phyloP scores from a whole-genome alignment of 2,329 filamentous ascomycete genomes.

The Elsinoe australis region DNA sequence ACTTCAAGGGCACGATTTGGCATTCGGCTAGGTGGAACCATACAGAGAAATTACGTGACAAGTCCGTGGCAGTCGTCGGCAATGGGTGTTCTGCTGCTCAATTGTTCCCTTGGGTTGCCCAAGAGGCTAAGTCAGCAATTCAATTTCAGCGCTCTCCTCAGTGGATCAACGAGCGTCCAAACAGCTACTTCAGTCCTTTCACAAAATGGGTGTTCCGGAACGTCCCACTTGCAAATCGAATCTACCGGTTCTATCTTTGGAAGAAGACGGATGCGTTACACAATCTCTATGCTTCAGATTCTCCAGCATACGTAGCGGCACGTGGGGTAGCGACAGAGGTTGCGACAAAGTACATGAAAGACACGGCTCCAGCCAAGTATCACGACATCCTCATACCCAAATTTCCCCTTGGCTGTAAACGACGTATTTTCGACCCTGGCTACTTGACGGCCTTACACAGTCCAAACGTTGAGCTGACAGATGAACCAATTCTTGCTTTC shows the following conservation, averaged over 20 bases:
- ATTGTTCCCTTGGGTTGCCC: slow-evolving; percentile 35
- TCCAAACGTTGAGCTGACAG: slow-evolving; percentile 23
- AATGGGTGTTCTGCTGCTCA: slow-evolving; percentile 42
- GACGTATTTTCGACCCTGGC: slow-evolving; percentile 27
- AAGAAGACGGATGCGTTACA: not conserved
- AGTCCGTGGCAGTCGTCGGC: slow-evolving; percentile 19
- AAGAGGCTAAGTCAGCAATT: not conserved
- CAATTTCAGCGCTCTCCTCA: slow-evolving; percentile 25
- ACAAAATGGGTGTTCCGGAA: slow-evolving; percentile 30
- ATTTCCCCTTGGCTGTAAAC: slow-evolving; percentile 28
- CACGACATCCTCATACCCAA: slow-evolving; percentile 22
- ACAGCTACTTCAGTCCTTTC: slow-evolving; percentile 25
- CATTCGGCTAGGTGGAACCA: slow-evolving; percentile 20
- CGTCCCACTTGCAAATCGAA: slow-evolving; percentile 38
- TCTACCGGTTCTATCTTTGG: slow-evolving; percentile 38
- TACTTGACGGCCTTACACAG: slow-evolving; percentile 25
- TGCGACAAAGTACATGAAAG: slow-evolving; percentile 23
- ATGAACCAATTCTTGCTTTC: slow-evolving; percentile 24
- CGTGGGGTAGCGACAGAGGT: slow-evolving; percentile 20
- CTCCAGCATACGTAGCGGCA: slow-evolving; percentile 9
- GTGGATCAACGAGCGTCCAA: slow-evolving; percentile 33
- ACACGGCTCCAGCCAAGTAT: slow-evolving; percentile 23
- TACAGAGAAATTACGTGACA: slow-evolving; percentile 5
- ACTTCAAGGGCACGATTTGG: slow-evolving; percentile 19
- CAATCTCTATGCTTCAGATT: slow-evolving; percentile 4